These are phyloP conservation scores for Ustilago hordei DNA, from an alignment of 1,284 basidiomycete species.

Conservation along the genomic window DNA sequence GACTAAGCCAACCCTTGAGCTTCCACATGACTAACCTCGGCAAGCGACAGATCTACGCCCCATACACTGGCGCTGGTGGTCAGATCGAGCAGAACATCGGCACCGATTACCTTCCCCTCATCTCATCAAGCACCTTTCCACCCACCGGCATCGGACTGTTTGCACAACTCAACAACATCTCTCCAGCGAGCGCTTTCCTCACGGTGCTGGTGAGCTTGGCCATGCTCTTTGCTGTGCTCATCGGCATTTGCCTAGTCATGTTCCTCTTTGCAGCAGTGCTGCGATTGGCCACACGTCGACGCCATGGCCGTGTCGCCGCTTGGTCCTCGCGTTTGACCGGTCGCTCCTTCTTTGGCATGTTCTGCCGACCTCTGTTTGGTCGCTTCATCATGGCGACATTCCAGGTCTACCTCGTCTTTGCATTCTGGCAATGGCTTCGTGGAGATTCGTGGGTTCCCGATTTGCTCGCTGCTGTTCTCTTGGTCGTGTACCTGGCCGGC, in stretches of 20 bases:
- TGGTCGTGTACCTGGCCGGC: slow-evolving; percentile 45
- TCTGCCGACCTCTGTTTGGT: slow-evolving; percentile 38
- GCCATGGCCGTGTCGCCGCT: slow-evolving; percentile 23
- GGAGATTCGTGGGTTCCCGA: slow-evolving; percentile 65
- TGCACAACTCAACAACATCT: slow-evolving; percentile 57
- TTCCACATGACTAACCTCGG: slow-evolving; percentile 37
- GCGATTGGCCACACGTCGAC: slow-evolving; percentile 20
- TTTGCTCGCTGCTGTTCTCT: slow-evolving; percentile 55
- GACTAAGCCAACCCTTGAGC: slow-evolving; percentile 22
- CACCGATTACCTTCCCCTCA: slow-evolving; percentile 48
- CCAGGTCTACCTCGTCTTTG: slow-evolving; percentile 55
- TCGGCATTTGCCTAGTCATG: slow-evolving; percentile 36
- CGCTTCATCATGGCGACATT: slow-evolving; percentile 43
- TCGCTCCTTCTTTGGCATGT: slow-evolving; percentile 38
- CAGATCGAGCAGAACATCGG: slow-evolving; percentile 37
- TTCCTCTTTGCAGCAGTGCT: slow-evolving; percentile 43
- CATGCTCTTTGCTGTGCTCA: slow-evolving; percentile 56
- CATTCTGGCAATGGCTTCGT: slow-evolving; percentile 65
- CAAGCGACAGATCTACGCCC: slow-evolving; percentile 62
- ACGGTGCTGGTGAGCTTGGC: slow-evolving; percentile 63
- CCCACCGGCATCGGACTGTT: slow-evolving; percentile 58
- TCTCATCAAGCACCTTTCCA: slow-evolving; percentile 34
- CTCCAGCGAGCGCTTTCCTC: slow-evolving; percentile 62
- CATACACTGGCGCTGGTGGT: slow-evolving; percentile 64
- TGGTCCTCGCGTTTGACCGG: slow-evolving; percentile 34